Percentiles rank a stretch among this genome's conserved stretches.
Evolutionary conservation across 257 asterid species (phyloP).

Genomic region (Jacaranda mimosifolia): DNA sequence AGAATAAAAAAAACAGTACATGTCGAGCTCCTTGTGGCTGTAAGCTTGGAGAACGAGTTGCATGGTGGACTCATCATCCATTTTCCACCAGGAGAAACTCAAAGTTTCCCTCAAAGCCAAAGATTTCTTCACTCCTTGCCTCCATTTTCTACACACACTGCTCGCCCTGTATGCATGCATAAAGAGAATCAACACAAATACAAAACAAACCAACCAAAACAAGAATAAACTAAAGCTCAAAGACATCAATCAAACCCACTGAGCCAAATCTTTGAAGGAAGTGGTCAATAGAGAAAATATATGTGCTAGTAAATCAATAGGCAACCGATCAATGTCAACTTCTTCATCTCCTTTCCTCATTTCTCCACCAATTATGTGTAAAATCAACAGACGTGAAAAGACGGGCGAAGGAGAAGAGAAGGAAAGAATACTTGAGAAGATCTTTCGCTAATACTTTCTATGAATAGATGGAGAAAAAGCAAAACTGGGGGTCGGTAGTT

Average conservation of each 20-base stretch:
- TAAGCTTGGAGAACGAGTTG: slow-evolving; percentile 78
- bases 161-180: slow-evolving; percentile 55
- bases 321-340: slow-evolving; percentile 75
- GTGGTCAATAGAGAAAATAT: slow-evolving; percentile 71
- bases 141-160: slow-evolving; percentile 84
- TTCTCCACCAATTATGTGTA: not conserved
- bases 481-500: not conserved
- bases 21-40: slow-evolving; percentile 87
- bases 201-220: not conserved
- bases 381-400: slow-evolving; percentile 15
- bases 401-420: not conserved
- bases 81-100: slow-evolving; percentile 91
- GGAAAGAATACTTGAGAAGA: not conserved
- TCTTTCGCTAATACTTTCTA: not conserved
- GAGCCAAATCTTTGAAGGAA: slow-evolving; percentile 89
- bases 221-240: not conserved
- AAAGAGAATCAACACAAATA: not conserved
- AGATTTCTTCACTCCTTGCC: slow-evolving; percentile 83
- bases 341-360: slow-evolving; percentile 56
- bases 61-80: slow-evolving; percentile 79
- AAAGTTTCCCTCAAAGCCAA: slow-evolving; percentile 66
- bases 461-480: too few relatives aligned
- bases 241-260: slow-evolving; percentile 50
- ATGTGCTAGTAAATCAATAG: slow-evolving; percentile 80
- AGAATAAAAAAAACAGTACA: slow-evolving; percentile 45